Percentiles rank a stretch among this genome's conserved stretches.
These are phyloP conservation scores for Litchi chinensis DNA, from an alignment of 345 rosid species.

Conservation along the genomic window DNA sequence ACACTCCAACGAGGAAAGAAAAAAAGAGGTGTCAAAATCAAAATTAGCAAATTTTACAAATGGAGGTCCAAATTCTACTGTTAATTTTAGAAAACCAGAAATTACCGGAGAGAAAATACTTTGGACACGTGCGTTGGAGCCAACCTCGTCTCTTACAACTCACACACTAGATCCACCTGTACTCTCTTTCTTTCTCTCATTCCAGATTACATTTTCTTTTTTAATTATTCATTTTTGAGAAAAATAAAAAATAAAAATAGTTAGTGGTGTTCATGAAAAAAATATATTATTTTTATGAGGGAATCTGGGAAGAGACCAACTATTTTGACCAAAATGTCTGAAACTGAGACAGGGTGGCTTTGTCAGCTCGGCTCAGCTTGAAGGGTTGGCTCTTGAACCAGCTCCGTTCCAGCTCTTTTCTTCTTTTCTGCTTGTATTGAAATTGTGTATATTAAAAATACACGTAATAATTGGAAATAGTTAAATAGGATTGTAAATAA, in stretches of 20 bases:
- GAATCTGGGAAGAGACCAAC: background rate
- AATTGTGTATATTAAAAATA: too few relatives aligned
- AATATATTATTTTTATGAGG: background rate
- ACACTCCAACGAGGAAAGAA: background rate
- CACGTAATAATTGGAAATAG: too few relatives aligned
- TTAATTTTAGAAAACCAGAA: slow-evolving; percentile 22
- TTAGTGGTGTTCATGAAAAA: background rate
- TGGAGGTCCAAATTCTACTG: slow-evolving; percentile 18
- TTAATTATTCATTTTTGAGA: background rate
- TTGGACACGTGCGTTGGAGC: slow-evolving; percentile 31
- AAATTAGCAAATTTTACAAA: slow-evolving; percentile 7
- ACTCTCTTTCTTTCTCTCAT: slow-evolving; percentile 12
- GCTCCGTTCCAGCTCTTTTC: background rate
- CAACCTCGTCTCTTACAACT: slow-evolving; percentile 16
- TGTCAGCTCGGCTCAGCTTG: background rate
- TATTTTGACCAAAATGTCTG: slow-evolving; percentile 8
- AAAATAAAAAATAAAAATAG: background rate
- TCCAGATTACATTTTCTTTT: background rate
- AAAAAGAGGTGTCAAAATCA: background rate
- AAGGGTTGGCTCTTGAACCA: background rate
- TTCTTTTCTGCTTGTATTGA: too few relatives aligned
- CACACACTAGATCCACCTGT: slow-evolving; percentile 26
- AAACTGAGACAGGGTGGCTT: slow-evolving; percentile 7
- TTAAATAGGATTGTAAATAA: too few relatives aligned
- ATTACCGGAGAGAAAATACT: slow-evolving; percentile 6